A percentile compares a stretch with the other conserved stretches of the same genome.
Evolutionary conservation across 2,329 filamentous ascomycete genomes (phyloP).

Genomic region (Diaporthe sp.): DNA sequence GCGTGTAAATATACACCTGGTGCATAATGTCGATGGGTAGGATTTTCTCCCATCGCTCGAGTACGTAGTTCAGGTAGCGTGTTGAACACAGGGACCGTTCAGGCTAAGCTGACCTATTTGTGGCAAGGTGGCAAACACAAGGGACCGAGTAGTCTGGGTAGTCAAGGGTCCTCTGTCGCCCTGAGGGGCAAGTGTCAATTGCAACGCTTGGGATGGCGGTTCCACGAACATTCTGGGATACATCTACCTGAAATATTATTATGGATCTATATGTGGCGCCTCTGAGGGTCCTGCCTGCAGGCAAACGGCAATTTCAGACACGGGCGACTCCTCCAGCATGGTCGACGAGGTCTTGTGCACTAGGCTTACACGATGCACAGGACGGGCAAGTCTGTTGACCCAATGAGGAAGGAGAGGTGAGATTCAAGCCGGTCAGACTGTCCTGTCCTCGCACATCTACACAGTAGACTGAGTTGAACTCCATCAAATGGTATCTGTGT

Average conservation of each 20-base stretch:
- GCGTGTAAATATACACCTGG: neutral
- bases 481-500: neutral
- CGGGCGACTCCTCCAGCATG: neutral
- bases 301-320: neutral
- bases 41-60: neutral
- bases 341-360: neutral
- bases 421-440: neutral
- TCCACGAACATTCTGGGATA: neutral
- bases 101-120: neutral
- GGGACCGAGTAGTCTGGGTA: neutral
- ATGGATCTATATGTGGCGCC: slow-evolving; percentile 11
- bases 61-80: neutral
- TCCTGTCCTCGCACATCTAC: neutral
- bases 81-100: neutral
- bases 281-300: neutral
- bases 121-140: neutral
- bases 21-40: neutral
- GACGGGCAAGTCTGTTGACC: neutral
- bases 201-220: neutral
- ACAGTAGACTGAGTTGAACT: neutral
- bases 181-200: neutral
- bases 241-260: neutral
- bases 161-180: neutral
- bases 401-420: neutral
- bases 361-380: neutral